These are phyloP conservation scores for Cryptococcus hybrid DNA, from an alignment of 1,284 basidiomycete species.

Conservation along the genomic window DNA sequence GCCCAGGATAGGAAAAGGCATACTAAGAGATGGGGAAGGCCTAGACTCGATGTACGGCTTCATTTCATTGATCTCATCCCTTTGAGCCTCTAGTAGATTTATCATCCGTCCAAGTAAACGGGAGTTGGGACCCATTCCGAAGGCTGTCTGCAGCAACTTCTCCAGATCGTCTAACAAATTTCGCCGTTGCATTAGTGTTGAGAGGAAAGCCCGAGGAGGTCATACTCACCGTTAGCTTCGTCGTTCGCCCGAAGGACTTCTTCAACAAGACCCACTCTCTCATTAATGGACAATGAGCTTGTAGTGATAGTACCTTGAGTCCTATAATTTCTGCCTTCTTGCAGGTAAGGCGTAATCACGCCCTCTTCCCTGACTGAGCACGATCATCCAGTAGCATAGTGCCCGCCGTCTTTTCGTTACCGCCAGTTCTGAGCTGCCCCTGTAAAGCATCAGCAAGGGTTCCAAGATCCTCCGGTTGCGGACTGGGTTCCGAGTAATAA, in stretches of 20 bases:
- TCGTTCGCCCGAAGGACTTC: too few relatives aligned
- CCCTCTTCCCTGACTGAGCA: neutral
- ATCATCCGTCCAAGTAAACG: constrained; percentile 5
- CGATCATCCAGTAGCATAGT: constrained; percentile 6
- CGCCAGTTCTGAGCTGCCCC: neutral
- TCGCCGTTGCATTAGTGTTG: too few relatives aligned
- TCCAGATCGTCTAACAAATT: too few relatives aligned
- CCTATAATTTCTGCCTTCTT: too few relatives aligned
- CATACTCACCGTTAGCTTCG: too few relatives aligned
- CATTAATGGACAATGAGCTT: neutral
- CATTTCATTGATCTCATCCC: constrained; percentile 20
- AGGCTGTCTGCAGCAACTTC: too few relatives aligned
- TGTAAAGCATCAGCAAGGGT: neutral
- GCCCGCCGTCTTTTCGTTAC: neutral
- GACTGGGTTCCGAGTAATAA: neutral
- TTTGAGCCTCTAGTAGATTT: constrained; percentile 22
- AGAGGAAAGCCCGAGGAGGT: too few relatives aligned
- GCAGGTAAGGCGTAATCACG: neutral
- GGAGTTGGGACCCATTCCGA: neutral
- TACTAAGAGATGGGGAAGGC: constrained; percentile 21
- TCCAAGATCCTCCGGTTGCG: neutral
- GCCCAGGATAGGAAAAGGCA: neutral
- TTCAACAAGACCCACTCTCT: too few relatives aligned
- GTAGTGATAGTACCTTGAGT: neutral
- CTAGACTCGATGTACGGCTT: constrained; percentile 12